Evolutionary conservation across 1,284 basidiomycete genomes (phyloP).

Genomic region (Cutaneotrichosporon daszewskae): DNA sequence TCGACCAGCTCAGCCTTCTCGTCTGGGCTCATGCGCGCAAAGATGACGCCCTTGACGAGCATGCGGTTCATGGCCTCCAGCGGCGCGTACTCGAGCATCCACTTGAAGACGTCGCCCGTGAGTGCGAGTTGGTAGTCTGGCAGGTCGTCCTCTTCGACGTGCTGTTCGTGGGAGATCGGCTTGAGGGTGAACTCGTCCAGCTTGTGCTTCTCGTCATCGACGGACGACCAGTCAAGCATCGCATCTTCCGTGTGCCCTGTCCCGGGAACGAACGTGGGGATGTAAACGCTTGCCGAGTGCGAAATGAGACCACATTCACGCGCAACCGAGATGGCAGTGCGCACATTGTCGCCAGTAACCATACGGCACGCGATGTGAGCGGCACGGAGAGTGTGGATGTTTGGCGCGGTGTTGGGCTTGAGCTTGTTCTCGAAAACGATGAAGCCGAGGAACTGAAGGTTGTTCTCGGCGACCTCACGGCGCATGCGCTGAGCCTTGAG

Average conservation of each 20-base stretch:
- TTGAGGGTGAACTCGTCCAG: slow-evolving; percentile 85
- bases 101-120: slow-evolving; percentile 96
- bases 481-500: slow-evolving; percentile 95
- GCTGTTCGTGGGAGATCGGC: slow-evolving; percentile 60
- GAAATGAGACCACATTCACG: slow-evolving; percentile 88
- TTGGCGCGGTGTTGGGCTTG: slow-evolving; percentile 86
- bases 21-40: slow-evolving; percentile 98
- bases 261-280: slow-evolving; percentile 75
- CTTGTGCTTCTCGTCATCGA: slow-evolving; percentile 81
- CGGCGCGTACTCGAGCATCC: slow-evolving; percentile 95
- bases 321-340: slow-evolving; percentile 95
- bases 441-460: slow-evolving; percentile 85
- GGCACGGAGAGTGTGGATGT: slow-evolving; percentile 78
- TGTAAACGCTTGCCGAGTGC: slow-evolving; percentile 85
- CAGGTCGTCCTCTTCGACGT: slow-evolving; percentile 68
- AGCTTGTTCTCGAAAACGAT: slow-evolving; percentile 99
- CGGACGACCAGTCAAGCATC: slow-evolving; percentile 81
- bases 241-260: slow-evolving; percentile 62
- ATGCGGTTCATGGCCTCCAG: slow-evolving; percentile 90
- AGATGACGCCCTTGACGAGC: slow-evolving; percentile 97
- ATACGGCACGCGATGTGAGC: slow-evolving; percentile 93
- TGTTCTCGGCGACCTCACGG: slow-evolving; percentile 89
- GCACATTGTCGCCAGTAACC: slow-evolving; percentile 97
- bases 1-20: slow-evolving; percentile 99
- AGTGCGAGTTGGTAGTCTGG: slow-evolving; percentile 84